Evolutionary conservation across 2,329 filamentous ascomycete genomes (phyloP).

Genomic region (Penicillium sp.): DNA sequence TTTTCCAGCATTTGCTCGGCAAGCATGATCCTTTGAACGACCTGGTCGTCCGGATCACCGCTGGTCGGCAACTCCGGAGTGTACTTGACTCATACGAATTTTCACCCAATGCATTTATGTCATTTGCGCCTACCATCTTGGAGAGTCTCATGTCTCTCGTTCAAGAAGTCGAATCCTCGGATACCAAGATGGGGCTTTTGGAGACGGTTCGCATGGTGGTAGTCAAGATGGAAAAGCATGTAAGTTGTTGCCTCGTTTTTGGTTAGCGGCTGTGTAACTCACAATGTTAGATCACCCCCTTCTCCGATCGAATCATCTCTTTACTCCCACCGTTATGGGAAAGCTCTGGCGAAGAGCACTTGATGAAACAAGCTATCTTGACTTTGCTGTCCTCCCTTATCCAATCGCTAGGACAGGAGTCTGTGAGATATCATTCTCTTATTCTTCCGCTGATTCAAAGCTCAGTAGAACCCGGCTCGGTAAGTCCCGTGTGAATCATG

Average conservation of each 20-base stretch:
- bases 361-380: conserved; percentile 91
- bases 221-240: conserved; percentile 73
- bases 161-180: conserved; percentile 72
- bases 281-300: conserved; percentile 53
- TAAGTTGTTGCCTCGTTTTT: conserved; percentile 25
- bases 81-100: conserved; percentile 86
- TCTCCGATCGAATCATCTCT: conserved; percentile 76
- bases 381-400: conserved; percentile 81
- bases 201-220: conserved; percentile 82
- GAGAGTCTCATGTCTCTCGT: conserved; percentile 73
- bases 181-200: conserved; percentile 86
- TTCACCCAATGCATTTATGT: conserved; percentile 67
- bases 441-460: conserved; percentile 80
- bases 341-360: conserved; percentile 76
- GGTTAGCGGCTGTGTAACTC: background rate
- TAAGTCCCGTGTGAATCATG: conserved; percentile 34
- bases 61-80: conserved; percentile 76
- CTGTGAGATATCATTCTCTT: conserved; percentile 71
- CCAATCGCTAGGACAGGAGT: conserved; percentile 76
- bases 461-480: conserved; percentile 72
- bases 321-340: conserved; percentile 82
- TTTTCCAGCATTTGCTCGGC: conserved; percentile 83
- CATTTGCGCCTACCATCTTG: conserved; percentile 72
- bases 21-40: conserved; percentile 77
- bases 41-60: conserved; percentile 85